Conservation (phyloP, 2,329 filamentous ascomycete species). For the Stromatinia cepivora region DNA sequence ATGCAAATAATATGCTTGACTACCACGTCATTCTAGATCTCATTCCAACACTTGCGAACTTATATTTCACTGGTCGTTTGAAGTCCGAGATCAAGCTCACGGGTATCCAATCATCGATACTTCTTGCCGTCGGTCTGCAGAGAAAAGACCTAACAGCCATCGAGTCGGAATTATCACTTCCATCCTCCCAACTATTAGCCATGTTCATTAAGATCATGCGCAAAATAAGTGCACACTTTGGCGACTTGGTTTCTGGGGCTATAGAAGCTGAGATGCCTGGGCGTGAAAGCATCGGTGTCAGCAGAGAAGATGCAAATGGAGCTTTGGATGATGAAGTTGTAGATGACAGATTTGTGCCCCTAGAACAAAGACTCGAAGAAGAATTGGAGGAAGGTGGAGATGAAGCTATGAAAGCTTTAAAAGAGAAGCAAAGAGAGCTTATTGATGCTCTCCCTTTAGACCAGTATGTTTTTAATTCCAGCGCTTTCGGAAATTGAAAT, state of each 20-base stretch:
- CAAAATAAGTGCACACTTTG: conserved; percentile 81
- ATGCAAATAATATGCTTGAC: conserved; percentile 95
- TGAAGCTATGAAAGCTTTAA: conserved; percentile 68
- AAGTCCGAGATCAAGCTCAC: conserved; percentile 67
- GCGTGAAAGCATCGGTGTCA: conserved; percentile 57
- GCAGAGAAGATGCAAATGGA: conserved; percentile 58
- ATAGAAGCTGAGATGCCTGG: conserved; percentile 66
- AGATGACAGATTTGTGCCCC: conserved; percentile 65
- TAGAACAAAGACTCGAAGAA: conserved; percentile 72
- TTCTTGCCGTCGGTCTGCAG: conserved; percentile 89
- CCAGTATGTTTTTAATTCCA: conserved; percentile 57
- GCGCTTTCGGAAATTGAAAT: not conserved
- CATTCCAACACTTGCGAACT: conserved; percentile 74
- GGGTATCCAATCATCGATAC: conserved; percentile 80
- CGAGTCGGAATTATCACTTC: conserved; percentile 74
- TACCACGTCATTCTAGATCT: conserved; percentile 97
- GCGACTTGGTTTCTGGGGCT: conserved; percentile 70
- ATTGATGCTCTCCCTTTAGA: conserved; percentile 90
- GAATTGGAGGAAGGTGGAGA: conserved; percentile 84
- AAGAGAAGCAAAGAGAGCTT: conserved; percentile 79
- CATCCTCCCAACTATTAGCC: conserved; percentile 77
- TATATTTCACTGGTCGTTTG: conserved; percentile 83
- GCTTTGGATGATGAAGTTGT: conserved; percentile 70
- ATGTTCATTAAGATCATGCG: conserved; percentile 97
- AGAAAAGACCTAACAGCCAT: conserved; percentile 81